Conservation (phyloP, 768 basidiomycete species). For the Cystofilobasidium macerans region DNA sequence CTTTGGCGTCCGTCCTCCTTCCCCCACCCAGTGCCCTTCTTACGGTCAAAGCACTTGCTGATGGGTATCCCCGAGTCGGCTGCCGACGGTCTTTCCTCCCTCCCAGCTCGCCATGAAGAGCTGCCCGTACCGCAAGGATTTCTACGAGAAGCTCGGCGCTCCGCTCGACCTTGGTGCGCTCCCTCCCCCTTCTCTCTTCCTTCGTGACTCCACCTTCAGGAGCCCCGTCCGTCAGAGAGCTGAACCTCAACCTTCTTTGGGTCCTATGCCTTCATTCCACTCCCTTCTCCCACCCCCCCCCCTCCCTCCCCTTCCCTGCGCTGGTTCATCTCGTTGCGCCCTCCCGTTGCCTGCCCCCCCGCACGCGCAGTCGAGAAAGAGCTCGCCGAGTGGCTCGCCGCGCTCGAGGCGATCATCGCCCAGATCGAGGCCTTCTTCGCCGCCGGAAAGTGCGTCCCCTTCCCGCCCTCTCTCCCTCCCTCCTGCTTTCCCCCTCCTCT, state of each 20-base stretch:
- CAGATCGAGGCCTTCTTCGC: slow-evolving; percentile 44
- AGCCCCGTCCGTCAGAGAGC: neutral
- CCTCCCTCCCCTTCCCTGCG: neutral
- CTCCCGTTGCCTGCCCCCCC: too few species aligned
- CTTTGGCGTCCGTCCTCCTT: slow-evolving; percentile 45
- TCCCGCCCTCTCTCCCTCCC: neutral
- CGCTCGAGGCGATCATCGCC: slow-evolving; percentile 45
- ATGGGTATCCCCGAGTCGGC: too few species aligned
- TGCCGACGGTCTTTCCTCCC: too few species aligned
- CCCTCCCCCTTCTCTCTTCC: too few species aligned
- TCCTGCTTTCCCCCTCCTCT: neutral
- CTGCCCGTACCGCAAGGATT: slow-evolving; percentile 51
- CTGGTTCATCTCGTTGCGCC: too few species aligned
- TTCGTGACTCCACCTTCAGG: too few species aligned
- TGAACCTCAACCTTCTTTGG: neutral
- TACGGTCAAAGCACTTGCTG: neutral
- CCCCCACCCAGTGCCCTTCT: neutral
- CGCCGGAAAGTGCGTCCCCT: slow-evolving; percentile 19
- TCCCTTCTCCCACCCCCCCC: neutral
- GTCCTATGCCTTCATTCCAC: neutral
- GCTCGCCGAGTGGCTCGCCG: slow-evolving; percentile 48
- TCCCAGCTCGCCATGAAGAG: slow-evolving; percentile 55
- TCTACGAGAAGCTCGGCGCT: slow-evolving; percentile 50
- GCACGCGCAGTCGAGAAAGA: slow-evolving; percentile 40
- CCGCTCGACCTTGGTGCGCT: slow-evolving; percentile 43